These are phyloP conservation scores for Puccinia polysora DNA, from an alignment of 1,284 basidiomycete species.

Conservation along the genomic window DNA sequence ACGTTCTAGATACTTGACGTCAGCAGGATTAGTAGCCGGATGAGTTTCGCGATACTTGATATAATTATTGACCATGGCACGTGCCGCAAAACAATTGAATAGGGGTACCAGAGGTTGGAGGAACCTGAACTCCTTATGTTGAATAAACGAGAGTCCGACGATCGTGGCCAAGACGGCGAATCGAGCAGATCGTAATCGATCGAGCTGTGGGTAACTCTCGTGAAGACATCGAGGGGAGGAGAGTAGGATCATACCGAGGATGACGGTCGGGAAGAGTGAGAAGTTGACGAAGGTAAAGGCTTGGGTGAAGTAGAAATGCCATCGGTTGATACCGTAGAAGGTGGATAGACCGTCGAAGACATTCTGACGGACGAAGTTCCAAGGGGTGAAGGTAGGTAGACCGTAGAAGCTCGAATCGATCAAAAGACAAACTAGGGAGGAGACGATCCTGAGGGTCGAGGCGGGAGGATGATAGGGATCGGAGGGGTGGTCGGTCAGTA, in stretches of 20 bases:
- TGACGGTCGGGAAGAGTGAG: constrained; percentile 43
- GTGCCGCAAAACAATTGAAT: constrained; percentile 73
- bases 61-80: constrained; percentile 62
- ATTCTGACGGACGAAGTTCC: constrained; percentile 76
- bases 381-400: constrained; percentile 66
- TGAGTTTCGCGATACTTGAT: constrained; percentile 13
- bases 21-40: background rate
- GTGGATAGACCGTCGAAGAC: constrained; percentile 69
- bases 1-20: constrained; percentile 8
- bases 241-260: constrained; percentile 20
- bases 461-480: background rate
- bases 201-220: background rate
- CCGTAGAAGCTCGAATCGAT: constrained; percentile 70
- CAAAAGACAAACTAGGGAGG: constrained; percentile 56
- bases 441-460: constrained; percentile 53
- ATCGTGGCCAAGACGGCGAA: constrained; percentile 64
- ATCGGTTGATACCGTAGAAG: constrained; percentile 85
- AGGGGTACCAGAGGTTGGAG: constrained; percentile 83
- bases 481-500: background rate
- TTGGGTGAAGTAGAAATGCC: constrained; percentile 85
- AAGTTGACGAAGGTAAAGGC: constrained; percentile 68
- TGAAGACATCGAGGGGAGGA: background rate
- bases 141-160: constrained; percentile 68
- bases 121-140: constrained; percentile 96
- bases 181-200: constrained; percentile 55